Percentiles rank a stretch among this genome's conserved stretches.
These are phyloP conservation scores for Phytophthora meadii DNA, from an alignment of 352 stramenopile genomes.

Conservation along the genomic window DNA sequence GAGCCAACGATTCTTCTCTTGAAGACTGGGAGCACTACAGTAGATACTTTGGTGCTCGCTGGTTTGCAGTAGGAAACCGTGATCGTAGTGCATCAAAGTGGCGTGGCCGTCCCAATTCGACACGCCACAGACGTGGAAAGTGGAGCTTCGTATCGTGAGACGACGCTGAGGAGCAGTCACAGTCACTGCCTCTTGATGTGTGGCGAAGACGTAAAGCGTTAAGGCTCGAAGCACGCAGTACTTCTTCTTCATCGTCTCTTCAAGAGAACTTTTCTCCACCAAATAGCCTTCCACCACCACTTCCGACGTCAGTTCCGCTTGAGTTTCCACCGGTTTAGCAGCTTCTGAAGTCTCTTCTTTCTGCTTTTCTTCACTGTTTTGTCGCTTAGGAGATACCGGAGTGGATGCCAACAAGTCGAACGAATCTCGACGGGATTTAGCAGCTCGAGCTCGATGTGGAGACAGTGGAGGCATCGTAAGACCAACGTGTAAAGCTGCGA, in stretches of 20 bases:
- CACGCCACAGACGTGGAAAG: constrained; percentile 48
- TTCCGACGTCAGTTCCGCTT: constrained; percentile 4
- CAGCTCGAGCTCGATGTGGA: constrained; percentile 69
- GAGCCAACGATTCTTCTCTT: constrained; percentile 75
- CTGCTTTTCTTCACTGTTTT: constrained; percentile 14
- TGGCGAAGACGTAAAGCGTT: constrained; percentile 51
- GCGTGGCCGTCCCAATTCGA: constrained; percentile 73
- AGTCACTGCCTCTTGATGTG: constrained; percentile 39
- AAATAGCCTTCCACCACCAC: constrained; percentile 65
- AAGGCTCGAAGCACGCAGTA: constrained; percentile 61
- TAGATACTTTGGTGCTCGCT: constrained; percentile 58
- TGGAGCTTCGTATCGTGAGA: constrained; percentile 2
- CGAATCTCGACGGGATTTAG: constrained; percentile 69
- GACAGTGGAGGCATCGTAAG: constrained; percentile 81
- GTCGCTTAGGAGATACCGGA: constrained; percentile 25
- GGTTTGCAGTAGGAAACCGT: constrained; percentile 78
- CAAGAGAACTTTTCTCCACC: constrained; percentile 52
- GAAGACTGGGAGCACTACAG: constrained; percentile 66
- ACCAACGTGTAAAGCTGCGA: constrained; percentile 71
- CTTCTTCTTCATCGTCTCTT: constrained; percentile 64
- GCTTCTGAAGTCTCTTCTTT: not conserved
- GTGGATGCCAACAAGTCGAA: constrained; percentile 63
- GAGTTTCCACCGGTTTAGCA: not conserved
- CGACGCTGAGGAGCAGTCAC: constrained; percentile 1
- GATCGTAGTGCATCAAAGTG: constrained; percentile 69